Percentiles rank a stretch among this genome's conserved stretches.
Conservation (phyloP, 2,329 filamentous ascomycete species). For the Emmonsiellopsis sp. region DNA sequence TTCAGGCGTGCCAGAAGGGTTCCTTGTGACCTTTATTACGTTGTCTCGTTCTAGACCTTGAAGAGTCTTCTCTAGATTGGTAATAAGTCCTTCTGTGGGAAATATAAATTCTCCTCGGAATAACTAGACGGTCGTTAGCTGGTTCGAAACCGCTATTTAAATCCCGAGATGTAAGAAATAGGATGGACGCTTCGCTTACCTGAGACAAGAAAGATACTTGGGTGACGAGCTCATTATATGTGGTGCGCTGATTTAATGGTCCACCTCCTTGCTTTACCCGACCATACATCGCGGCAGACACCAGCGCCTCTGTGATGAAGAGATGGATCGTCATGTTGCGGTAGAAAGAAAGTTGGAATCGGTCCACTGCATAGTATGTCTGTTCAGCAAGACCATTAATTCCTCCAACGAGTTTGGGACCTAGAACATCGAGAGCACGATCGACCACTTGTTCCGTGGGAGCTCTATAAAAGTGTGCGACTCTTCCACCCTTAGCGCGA, state of each 20-base stretch:
- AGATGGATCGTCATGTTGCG: conserved; percentile 99
- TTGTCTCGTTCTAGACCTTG: conserved; percentile 66
- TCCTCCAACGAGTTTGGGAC: conserved; percentile 75
- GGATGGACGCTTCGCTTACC: conserved; percentile 19
- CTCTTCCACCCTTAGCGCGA: conserved; percentile 74
- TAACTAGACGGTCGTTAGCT: conserved; percentile 40
- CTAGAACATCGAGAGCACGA: conserved; percentile 81
- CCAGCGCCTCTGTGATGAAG: conserved; percentile 86
- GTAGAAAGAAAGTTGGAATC: conserved; percentile 96
- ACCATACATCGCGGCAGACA: conserved; percentile 84
- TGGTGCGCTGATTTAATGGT: conserved; percentile 66
- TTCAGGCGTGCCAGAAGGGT: conserved; percentile 46
- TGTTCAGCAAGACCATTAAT: conserved; percentile 74
- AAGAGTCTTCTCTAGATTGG: conserved; percentile 74
- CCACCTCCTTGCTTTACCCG: conserved; percentile 86
- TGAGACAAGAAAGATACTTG: conserved; percentile 84
- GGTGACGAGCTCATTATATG: conserved; percentile 60
- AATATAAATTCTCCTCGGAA: conserved; percentile 98
- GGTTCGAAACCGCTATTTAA: not conserved
- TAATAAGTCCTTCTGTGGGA: conserved; percentile 68
- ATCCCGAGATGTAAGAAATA: not conserved
- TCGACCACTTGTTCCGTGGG: conserved; percentile 76
- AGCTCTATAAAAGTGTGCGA: conserved; percentile 81
- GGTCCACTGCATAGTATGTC: conserved; percentile 88
- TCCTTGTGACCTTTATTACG: conserved; percentile 59